Conservation (phyloP, 768 basidiomycete species). For the Russula emetica region DNA sequence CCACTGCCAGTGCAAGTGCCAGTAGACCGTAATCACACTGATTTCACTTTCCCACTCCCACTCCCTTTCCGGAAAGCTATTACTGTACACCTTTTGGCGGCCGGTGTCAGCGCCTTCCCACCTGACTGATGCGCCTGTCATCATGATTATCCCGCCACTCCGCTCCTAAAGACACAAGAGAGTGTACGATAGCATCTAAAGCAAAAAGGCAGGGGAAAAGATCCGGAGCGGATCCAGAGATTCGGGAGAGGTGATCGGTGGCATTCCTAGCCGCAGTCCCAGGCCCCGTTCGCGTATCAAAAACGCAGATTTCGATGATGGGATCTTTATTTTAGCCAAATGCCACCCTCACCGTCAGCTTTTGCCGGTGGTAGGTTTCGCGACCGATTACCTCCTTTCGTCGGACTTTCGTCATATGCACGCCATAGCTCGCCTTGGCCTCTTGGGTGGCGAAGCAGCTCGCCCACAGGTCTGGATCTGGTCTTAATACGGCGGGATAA, state of each 20-base stretch:
- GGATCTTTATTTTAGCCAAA: background rate
- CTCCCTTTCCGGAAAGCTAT: background rate
- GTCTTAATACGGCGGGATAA: background rate
- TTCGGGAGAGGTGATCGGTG: background rate
- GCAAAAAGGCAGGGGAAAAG: background rate
- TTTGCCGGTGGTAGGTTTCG: background rate
- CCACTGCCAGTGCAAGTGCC: too few relatives aligned
- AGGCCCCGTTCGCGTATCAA: background rate
- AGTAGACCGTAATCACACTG: background rate
- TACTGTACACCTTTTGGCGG: background rate
- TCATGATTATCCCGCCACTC: background rate
- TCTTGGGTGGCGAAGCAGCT: background rate
- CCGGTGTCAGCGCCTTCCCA: background rate
- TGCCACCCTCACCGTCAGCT: background rate
- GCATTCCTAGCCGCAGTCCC: background rate
- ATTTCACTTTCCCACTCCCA: background rate
- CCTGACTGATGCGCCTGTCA: conserved; percentile 1
- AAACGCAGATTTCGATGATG: background rate
- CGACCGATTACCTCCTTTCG: background rate
- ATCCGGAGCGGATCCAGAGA: background rate
- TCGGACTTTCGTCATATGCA: background rate
- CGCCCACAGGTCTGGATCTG: background rate
- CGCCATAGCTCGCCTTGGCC: background rate
- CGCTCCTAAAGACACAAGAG: background rate
- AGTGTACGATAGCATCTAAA: background rate